A percentile compares a stretch with the other conserved stretches of the same genome.
phyloP scores from a whole-genome alignment of 1,139 yeast species.

The Magnusiomyces tetraspermus region DNA sequence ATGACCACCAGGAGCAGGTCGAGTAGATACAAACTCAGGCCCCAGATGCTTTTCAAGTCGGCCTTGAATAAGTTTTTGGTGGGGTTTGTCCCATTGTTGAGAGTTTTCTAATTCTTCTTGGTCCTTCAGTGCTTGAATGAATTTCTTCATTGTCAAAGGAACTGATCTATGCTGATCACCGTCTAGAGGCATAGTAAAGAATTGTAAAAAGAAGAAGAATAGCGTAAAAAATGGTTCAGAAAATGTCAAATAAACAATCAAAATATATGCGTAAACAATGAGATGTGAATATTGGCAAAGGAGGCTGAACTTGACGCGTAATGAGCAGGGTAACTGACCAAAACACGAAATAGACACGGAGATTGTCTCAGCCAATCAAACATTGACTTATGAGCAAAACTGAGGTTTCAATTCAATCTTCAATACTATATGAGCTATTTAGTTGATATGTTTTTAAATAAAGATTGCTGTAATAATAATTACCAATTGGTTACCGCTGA shows the following conservation, averaged over 20 bases:
- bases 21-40: conserved; percentile 76
- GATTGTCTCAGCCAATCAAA: background rate
- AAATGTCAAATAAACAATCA: background rate
- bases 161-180: background rate
- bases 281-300: background rate
- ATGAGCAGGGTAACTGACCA: background rate
- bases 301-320: background rate
- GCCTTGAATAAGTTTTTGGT: conserved; percentile 17
- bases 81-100: background rate
- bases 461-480: too few species aligned
- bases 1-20: conserved; percentile 51
- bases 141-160: background rate
- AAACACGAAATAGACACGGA: background rate
- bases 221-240: background rate
- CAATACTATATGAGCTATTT: too few species aligned
- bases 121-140: background rate
- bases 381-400: background rate
- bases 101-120: background rate
- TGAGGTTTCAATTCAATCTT: background rate
- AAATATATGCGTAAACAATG: background rate
- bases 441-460: too few species aligned
- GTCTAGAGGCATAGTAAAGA: background rate
- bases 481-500: too few species aligned
- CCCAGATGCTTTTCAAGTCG: conserved; percentile 43
- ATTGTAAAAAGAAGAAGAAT: background rate